phyloP scores from a whole-genome alignment of 2,329 filamentous ascomycete species.

The Nannizziopsis barbatae region DNA sequence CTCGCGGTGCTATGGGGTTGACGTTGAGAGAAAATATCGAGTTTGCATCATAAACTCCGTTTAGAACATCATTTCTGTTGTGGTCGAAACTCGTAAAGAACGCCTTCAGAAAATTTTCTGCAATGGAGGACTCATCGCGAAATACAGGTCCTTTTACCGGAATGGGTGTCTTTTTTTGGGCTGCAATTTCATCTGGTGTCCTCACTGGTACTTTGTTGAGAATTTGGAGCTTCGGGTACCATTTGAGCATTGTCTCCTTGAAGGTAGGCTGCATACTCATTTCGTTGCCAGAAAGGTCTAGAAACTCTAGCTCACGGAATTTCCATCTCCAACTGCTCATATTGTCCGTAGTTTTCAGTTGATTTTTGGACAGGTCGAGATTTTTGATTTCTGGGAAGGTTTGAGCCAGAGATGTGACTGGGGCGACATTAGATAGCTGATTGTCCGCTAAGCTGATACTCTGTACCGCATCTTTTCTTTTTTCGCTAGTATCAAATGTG shows the following conservation, averaged over 20 bases:
- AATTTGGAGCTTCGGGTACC: conserved; percentile 70
- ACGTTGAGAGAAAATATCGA: conserved; percentile 67
- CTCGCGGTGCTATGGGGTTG: conserved; percentile 50
- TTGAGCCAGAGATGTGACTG: conserved; percentile 62
- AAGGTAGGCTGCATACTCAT: conserved; percentile 54
- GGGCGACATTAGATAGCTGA: conserved; percentile 57
- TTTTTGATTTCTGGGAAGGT: conserved; percentile 80
- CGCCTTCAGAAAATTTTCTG: conserved; percentile 61
- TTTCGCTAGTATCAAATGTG: conserved; percentile 59
- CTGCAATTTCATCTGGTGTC: conserved; percentile 57
- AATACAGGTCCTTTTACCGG: conserved; percentile 57
- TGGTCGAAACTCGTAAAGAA: conserved; percentile 66
- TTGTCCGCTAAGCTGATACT: conserved; percentile 77
- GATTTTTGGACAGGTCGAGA: conserved; percentile 78
- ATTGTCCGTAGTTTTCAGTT: conserved; percentile 55
- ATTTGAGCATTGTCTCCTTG: conserved; percentile 58
- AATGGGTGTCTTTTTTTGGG: conserved; percentile 47
- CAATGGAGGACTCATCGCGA: conserved; percentile 60
- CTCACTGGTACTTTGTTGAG: conserved; percentile 67
- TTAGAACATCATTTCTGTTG: conserved; percentile 52
- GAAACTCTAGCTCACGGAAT: conserved; percentile 66
- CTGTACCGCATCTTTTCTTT: conserved; percentile 65
- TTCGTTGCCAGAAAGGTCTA: conserved; percentile 68
- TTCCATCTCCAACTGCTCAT: conserved; percentile 68
- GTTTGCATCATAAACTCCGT: conserved; percentile 61